phyloP scores from a whole-genome alignment of 352 stramenopile genomes.

The Pythium utonaiense region DNA sequence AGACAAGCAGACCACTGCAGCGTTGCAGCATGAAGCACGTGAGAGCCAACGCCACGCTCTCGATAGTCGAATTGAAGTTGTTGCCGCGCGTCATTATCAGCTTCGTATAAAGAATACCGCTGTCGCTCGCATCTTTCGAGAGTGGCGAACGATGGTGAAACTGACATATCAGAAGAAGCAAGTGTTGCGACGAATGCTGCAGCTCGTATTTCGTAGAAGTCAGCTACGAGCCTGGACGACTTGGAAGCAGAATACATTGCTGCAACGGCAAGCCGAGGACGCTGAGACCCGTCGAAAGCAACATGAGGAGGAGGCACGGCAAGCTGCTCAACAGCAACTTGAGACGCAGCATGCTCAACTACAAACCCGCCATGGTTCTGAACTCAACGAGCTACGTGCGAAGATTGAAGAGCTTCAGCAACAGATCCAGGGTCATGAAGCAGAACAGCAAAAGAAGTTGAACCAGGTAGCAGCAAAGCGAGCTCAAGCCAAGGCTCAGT shows the following conservation, averaged over 20 bases:
- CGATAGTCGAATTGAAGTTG: slow-evolving; percentile 7
- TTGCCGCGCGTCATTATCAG: slow-evolving; percentile 11
- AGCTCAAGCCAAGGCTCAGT: neutral
- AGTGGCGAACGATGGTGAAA: neutral
- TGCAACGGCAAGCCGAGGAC: neutral
- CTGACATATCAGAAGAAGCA: neutral
- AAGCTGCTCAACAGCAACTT: neutral
- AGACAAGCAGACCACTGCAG: neutral
- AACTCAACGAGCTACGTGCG: slow-evolving; percentile 2
- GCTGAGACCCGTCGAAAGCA: neutral
- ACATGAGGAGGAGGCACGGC: neutral
- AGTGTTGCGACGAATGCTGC: slow-evolving; percentile 6
- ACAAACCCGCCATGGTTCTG: neutral
- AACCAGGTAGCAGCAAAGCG: neutral
- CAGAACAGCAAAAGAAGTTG: neutral
- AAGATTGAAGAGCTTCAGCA: slow-evolving; percentile 9
- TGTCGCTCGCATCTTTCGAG: neutral
- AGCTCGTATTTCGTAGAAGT: neutral
- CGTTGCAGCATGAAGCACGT: neutral
- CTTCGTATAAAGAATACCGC: neutral
- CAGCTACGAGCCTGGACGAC: slow-evolving; percentile 14
- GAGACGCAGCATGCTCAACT: neutral
- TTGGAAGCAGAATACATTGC: slow-evolving; percentile 1
- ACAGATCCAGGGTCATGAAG: neutral
- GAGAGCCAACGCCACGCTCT: neutral